These are phyloP conservation scores for Ilex asprella DNA, from an alignment of 257 asterid genomes.

Conservation along the genomic window DNA sequence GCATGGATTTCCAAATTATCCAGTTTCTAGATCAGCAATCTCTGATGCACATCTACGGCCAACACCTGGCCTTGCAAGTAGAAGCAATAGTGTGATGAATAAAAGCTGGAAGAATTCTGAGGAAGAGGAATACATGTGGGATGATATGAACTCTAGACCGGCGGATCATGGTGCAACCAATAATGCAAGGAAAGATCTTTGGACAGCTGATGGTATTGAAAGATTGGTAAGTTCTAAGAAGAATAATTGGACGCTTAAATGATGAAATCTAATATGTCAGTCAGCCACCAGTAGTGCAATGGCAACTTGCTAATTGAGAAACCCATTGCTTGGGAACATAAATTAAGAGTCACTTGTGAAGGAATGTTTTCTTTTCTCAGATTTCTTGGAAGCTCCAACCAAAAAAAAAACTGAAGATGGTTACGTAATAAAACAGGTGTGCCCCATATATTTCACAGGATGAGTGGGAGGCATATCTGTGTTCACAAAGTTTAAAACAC, in stretches of 20 bases:
- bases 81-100: conserved; percentile 33
- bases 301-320: no score
- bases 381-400: no score
- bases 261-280: no score
- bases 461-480: no score
- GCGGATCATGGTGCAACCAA: conserved; percentile 25
- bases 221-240: conserved; percentile 42
- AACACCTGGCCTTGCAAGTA: conserved; percentile 25
- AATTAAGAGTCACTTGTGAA: no score
- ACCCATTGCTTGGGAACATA: no score
- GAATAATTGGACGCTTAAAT: conserved; percentile 6
- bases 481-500: no score
- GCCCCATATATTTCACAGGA: no score
- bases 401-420: no score
- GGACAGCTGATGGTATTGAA: conserved; percentile 50
- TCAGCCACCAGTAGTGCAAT: no score
- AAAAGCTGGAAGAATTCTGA: conserved; percentile 79
- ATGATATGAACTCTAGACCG: conserved; percentile 51
- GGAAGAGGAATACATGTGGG: conserved; percentile 86
- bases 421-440: no score
- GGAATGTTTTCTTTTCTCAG: no score
- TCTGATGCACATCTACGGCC: conserved; percentile 34
- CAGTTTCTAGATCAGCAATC: conserved; percentile 22
- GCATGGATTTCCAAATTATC: conserved; percentile 41
- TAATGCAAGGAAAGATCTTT: conserved; percentile 43